phyloP scores from a whole-genome alignment of 1,284 basidiomycete species.

The Papiliotrema fonsecae region DNA sequence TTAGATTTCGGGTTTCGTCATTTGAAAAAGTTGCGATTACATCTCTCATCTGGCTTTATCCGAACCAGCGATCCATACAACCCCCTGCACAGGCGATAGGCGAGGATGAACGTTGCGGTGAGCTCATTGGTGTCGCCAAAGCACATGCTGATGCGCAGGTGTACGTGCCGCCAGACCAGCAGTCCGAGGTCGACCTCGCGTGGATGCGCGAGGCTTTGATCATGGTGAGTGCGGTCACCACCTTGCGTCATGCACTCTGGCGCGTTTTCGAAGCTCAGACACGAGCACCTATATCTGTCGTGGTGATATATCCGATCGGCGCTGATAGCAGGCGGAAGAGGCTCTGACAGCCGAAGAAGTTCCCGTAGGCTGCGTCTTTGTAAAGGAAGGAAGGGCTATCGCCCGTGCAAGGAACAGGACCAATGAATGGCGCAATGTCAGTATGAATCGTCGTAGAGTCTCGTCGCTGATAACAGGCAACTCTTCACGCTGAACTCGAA shows the following conservation, averaged over 20 bases:
- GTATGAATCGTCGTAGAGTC: slow-evolving; percentile 14
- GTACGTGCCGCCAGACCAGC: slow-evolving; percentile 44
- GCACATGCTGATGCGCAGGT: slow-evolving; percentile 12
- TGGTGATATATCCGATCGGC: too few species aligned
- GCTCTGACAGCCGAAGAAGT: slow-evolving; percentile 83
- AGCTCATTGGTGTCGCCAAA: background rate
- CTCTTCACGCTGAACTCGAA: slow-evolving; percentile 94
- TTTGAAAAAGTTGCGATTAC: too few species aligned
- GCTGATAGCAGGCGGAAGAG: slow-evolving; percentile 55
- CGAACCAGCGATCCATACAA: background rate
- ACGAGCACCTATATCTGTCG: too few species aligned
- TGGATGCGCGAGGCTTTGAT: slow-evolving; percentile 49
- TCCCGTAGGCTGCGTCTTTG: slow-evolving; percentile 95
- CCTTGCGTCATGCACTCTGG: background rate
- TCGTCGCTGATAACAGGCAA: slow-evolving; percentile 60
- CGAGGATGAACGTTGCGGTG: slow-evolving; percentile 7
- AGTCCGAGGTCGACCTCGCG: slow-evolving; percentile 35
- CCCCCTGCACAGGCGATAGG: too few species aligned
- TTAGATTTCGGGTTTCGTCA: background rate
- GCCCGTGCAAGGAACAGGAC: slow-evolving; percentile 87
- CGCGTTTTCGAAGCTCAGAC: too few species aligned
- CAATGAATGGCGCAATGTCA: slow-evolving; percentile 85
- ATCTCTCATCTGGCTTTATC: background rate
- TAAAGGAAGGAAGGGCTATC: slow-evolving; percentile 69
- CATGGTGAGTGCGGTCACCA: slow-evolving; percentile 35